Evolutionary conservation across 257 asterid species (phyloP).

Genomic region (Solanum habrochaites): DNA sequence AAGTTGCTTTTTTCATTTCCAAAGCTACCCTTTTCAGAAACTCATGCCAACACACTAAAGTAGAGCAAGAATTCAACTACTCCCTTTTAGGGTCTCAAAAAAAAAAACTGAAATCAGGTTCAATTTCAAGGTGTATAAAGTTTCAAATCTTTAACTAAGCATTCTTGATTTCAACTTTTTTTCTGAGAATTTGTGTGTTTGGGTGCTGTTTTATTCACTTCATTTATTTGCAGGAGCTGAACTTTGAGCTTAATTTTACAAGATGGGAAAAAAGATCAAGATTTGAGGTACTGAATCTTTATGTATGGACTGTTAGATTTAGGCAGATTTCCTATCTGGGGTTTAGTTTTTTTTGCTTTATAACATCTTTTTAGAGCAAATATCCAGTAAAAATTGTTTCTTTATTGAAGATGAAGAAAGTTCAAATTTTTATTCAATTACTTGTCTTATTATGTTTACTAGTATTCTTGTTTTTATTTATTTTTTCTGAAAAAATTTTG

Average conservation of each 20-base stretch:
- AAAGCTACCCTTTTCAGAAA: neutral
- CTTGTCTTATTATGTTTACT: neutral
- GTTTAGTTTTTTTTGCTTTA: neutral
- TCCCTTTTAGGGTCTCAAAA: neutral
- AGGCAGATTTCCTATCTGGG: neutral
- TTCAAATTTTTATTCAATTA: neutral
- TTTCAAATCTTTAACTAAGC: neutral
- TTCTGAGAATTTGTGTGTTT: neutral
- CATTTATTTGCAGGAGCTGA: conserved; percentile 9
- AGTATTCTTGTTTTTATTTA: neutral
- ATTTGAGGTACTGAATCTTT: conserved; percentile 33
- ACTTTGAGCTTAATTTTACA: conserved; percentile 5
- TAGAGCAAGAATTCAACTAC: neutral
- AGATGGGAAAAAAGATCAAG: conserved; percentile 44
- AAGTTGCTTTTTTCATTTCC: neutral
- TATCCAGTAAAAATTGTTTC: neutral
- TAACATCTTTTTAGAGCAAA: neutral
- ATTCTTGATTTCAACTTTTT: neutral
- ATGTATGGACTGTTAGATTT: neutral
- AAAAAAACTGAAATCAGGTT: neutral
- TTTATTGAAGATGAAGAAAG: neutral
- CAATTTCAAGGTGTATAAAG: neutral
- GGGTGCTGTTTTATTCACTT: neutral
- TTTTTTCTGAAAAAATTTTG: neutral
- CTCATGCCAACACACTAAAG: neutral